A percentile compares a stretch with the other conserved stretches of the same genome.
Conservation (phyloP, 768 basidiomycete genomes). For the Sistotremastrum niveocremeum region DNA sequence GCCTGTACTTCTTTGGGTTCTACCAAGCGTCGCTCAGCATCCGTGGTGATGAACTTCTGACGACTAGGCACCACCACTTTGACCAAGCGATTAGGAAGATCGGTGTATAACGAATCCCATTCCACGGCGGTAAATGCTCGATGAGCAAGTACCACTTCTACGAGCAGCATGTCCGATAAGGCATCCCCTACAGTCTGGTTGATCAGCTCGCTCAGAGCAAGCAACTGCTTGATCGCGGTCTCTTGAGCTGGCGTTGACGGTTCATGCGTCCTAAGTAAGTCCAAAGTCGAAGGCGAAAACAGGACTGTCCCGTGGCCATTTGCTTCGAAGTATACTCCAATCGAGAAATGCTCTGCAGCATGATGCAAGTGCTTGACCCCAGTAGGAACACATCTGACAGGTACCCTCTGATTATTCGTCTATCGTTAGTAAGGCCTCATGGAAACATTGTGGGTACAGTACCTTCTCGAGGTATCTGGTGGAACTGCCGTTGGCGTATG, state of each 20-base stretch:
- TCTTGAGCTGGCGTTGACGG: constrained; percentile 75
- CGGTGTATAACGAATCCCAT: constrained; percentile 90
- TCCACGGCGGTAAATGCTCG: constrained; percentile 69
- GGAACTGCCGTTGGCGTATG: constrained; percentile 95
- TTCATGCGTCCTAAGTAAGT: constrained; percentile 44
- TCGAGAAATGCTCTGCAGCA: constrained; percentile 83
- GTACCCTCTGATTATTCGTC: constrained; percentile 49
- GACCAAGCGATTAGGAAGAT: constrained; percentile 88
- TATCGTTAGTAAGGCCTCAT: constrained; percentile 4
- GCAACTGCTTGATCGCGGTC: constrained; percentile 63
- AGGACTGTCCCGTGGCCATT: constrained; percentile 97
- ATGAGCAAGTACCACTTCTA: constrained; percentile 84
- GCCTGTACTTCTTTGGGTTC: constrained; percentile 69
- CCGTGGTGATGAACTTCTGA: constrained; percentile 74
- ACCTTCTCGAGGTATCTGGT: constrained; percentile 85
- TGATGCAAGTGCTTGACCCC: constrained; percentile 98
- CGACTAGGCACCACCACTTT: constrained; percentile 83
- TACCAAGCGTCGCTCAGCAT: constrained; percentile 83
- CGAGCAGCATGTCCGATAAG: constrained; percentile 88
- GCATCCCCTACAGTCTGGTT: constrained; percentile 99
- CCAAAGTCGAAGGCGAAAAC: constrained; percentile 68
- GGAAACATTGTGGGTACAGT: constrained; percentile 12
- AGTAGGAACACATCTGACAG: constrained; percentile 89
- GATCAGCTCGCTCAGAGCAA: constrained; percentile 70
- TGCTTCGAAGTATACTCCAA: constrained; percentile 99